Base-by-base conservation (phyloP, 2,329 filamentous ascomycete species). In the Chaetomium sp. region DNA sequence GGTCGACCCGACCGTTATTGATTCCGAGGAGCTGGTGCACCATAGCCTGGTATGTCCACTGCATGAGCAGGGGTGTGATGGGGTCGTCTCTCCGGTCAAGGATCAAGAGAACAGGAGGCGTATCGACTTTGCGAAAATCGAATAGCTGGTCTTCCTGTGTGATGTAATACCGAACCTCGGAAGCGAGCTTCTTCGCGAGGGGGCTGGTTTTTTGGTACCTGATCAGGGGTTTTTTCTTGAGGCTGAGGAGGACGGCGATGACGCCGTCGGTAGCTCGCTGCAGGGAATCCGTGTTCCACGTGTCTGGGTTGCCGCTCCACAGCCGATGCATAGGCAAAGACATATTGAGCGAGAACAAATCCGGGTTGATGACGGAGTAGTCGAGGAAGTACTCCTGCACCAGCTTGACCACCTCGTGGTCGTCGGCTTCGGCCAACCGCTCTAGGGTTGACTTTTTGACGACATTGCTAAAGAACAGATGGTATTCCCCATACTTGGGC, bases 31-130 rank as follows among this genome's bases (percentile, higher is more conserved):
- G 80, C 74, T 99, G 95, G 75, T 99, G 95, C 0, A 99, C 95
- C 93, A 99, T 99, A n/a, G 95, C 95, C 78, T 99, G 95, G 74
- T 99, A 99, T 29, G 95, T 99, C 95, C 95, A 99, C 75, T 99
- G 95, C 2, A 93, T 97, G 57, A 99, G 83, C 12, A 99, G 81
- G 0, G 95, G 95, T 3, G 95, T 99, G 58, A 98, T 90, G 0
- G 95, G 94, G 73, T 99, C 95, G 74, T 97, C 93, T 75, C 95
- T 87, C 50, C 95, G 87, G 77, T 99, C 95, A 33, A 99, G 79
- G 61, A 99, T 87, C 38, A 99, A 83, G 16, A 99, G 82, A 71
- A 99, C 93, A 0, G 96, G 95, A 9, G 94, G 91, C 0, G 95
- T 99, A 76, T 99, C 95, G 60, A 93, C 90, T 76, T 92, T 93